Evolutionary conservation across 345 rosid species (phyloP).

Genomic region (Ricinus communis): DNA sequence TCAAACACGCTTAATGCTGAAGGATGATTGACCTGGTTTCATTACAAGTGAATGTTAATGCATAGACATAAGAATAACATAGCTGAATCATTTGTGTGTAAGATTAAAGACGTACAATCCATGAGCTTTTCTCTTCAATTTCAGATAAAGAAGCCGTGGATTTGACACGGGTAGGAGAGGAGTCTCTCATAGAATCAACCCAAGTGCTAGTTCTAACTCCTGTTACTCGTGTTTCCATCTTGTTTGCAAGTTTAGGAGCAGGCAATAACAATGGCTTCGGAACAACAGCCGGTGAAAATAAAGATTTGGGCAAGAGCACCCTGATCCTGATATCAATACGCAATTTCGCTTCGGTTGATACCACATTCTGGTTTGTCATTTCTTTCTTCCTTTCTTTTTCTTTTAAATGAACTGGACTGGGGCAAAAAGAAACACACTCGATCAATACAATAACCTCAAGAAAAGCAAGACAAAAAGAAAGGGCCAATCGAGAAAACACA

Average conservation of each 20-base stretch:
- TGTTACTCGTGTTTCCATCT: slow-evolving; percentile 19
- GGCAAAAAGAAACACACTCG: not conserved
- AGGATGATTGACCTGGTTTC: slow-evolving; percentile 58
- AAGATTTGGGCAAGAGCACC: slow-evolving; percentile 7
- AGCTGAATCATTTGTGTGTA: not conserved
- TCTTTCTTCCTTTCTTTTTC: not conserved
- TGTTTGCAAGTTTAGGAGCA: not conserved
- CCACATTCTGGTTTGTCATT: slow-evolving; percentile 29
- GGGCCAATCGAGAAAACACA: not conserved
- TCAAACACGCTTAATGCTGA: slow-evolving; percentile 80
- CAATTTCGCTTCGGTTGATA: slow-evolving; percentile 10
- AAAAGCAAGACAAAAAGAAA: no score
- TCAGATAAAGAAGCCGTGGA: slow-evolving; percentile 40
- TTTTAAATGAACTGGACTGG: not conserved
- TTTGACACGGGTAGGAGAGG: slow-evolving; percentile 78
- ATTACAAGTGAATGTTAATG: no score
- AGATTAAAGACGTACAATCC: slow-evolving; percentile 68
- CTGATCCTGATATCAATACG: slow-evolving; percentile 11
- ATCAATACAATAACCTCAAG: not conserved
- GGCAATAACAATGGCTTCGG: not conserved
- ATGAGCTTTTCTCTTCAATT: slow-evolving; percentile 40
- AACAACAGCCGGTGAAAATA: slow-evolving; percentile 1
- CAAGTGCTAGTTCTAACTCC: slow-evolving; percentile 52
- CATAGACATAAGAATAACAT: not conserved
- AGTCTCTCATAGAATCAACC: slow-evolving; percentile 87